Evolutionary conservation across 2,329 filamentous ascomycete species (phyloP).

Genomic region (Fusarium stilboides): DNA sequence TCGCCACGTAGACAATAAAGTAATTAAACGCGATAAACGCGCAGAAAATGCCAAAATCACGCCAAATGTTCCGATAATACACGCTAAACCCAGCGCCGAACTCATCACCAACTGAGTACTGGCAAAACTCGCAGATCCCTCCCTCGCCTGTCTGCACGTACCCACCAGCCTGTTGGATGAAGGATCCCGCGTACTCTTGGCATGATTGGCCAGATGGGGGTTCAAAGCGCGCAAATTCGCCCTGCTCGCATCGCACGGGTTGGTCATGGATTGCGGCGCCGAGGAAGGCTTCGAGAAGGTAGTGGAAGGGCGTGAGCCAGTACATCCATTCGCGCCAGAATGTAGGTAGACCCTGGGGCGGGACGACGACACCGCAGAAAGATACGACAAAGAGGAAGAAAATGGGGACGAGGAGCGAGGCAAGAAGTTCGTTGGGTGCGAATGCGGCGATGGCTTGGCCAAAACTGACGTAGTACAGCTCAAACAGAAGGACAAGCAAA

Average conservation of each 20-base stretch:
- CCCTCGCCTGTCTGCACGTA: conserved; percentile 71
- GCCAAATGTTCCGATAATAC: conserved; percentile 73
- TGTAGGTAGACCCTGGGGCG: conserved; percentile 68
- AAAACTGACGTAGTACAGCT: conserved; percentile 75
- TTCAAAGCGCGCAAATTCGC: conserved; percentile 73
- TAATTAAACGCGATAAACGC: conserved; percentile 77
- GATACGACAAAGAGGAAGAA: conserved; percentile 80
- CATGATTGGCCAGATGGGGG: conserved; percentile 74
- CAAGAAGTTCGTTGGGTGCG: conserved; percentile 76
- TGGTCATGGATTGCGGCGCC: conserved; percentile 68
- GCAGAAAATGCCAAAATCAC: conserved; percentile 76
- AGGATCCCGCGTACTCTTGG: conserved; percentile 69
- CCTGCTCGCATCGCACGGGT: conserved; percentile 67
- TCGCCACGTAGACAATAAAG: conserved; percentile 56
- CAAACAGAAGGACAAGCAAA: conserved; percentile 76
- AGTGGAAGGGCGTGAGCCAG: conserved; percentile 77
- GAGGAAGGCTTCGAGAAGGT: conserved; percentile 75
- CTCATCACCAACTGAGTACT: conserved; percentile 72
- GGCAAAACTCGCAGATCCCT: conserved; percentile 76
- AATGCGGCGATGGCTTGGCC: conserved; percentile 78
- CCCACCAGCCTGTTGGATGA: conserved; percentile 68
- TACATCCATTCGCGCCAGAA: conserved; percentile 80
- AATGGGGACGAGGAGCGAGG: conserved; percentile 75
- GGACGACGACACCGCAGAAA: conserved; percentile 80
- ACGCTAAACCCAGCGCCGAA: conserved; percentile 74